phyloP scores from a whole-genome alignment of 768 basidiomycete species.

The Panaeolus cyanescens region DNA sequence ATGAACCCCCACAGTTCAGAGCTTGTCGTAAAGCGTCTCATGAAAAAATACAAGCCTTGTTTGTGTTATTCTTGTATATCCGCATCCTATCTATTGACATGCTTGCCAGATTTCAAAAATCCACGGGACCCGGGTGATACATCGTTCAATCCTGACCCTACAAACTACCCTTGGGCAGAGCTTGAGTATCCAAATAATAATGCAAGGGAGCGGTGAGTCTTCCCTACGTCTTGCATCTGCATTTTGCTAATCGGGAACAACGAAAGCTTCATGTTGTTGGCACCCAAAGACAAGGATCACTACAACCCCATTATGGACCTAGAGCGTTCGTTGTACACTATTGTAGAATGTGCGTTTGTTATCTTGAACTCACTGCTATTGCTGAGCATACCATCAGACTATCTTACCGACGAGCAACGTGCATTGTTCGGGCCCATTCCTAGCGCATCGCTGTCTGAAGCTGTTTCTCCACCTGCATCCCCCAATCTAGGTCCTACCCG shows the following conservation, averaged over 20 bases:
- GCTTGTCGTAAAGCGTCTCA: conserved; percentile 58
- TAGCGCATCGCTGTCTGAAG: conserved; percentile 42
- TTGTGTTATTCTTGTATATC: conserved; percentile 24
- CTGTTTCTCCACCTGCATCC: conserved; percentile 34
- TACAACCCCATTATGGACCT: conserved; percentile 86
- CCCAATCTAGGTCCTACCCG: conserved; percentile 29
- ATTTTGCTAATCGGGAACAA: background rate
- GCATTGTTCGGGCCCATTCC: conserved; percentile 70
- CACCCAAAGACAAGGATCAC: conserved; percentile 83
- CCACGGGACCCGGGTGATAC: conserved; percentile 61
- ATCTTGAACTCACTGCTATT: background rate
- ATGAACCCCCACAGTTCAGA: conserved; percentile 62
- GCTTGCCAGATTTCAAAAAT: conserved; percentile 65
- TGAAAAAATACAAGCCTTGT: conserved; percentile 75
- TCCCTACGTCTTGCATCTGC: background rate
- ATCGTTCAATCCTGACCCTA: conserved; percentile 63
- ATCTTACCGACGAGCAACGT: conserved; percentile 68
- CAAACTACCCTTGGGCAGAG: conserved; percentile 64
- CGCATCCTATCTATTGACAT: conserved; percentile 4
- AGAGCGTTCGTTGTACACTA: conserved; percentile 69
- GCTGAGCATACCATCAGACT: conserved; percentile 40
- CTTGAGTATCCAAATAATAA: conserved; percentile 78
- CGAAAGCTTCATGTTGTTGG: conserved; percentile 71
- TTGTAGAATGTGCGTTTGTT: conserved; percentile 62
- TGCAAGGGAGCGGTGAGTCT: conserved; percentile 63